Conservation (phyloP, 192 early-diverging fungal species). For the Gamsiella multidivaricata region DNA sequence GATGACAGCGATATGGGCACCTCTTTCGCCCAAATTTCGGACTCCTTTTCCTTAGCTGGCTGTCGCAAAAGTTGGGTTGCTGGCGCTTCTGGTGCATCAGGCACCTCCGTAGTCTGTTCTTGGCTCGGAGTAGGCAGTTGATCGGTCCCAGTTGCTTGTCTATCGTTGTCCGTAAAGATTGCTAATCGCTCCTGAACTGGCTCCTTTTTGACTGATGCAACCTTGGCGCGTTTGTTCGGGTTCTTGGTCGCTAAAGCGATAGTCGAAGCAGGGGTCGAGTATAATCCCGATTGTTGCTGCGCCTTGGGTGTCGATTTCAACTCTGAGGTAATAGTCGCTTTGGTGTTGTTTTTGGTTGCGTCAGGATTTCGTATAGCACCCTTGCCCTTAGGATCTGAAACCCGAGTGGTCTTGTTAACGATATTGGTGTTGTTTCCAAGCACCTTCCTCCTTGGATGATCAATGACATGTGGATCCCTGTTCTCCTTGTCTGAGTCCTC, state of each 20-base stretch:
- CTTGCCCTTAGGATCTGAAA: constrained; percentile 6
- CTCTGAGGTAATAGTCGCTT: background rate
- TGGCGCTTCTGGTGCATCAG: background rate
- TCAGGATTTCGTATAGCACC: background rate
- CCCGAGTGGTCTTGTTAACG: background rate
- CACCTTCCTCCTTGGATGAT: background rate
- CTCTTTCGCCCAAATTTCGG: no score
- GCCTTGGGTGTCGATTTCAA: background rate
- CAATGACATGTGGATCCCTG: constrained; percentile 1
- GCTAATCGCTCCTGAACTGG: background rate
- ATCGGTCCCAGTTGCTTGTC: background rate
- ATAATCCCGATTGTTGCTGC: background rate
- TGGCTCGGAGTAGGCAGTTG: background rate
- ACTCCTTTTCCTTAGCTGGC: background rate
- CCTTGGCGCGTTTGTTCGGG: background rate
- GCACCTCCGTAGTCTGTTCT: background rate
- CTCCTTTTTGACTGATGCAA: background rate
- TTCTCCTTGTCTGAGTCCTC: constrained; percentile 33
- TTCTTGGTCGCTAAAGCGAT: background rate
- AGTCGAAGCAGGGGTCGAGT: background rate
- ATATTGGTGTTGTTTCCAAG: constrained; percentile 24
- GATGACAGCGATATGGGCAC: no score
- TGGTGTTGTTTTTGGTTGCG: background rate
- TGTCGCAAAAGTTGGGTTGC: background rate
- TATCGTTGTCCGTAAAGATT: background rate